Conservation (phyloP, 371 early-diverging fungal genomes). For the Lichtheimia ornata region DNA sequence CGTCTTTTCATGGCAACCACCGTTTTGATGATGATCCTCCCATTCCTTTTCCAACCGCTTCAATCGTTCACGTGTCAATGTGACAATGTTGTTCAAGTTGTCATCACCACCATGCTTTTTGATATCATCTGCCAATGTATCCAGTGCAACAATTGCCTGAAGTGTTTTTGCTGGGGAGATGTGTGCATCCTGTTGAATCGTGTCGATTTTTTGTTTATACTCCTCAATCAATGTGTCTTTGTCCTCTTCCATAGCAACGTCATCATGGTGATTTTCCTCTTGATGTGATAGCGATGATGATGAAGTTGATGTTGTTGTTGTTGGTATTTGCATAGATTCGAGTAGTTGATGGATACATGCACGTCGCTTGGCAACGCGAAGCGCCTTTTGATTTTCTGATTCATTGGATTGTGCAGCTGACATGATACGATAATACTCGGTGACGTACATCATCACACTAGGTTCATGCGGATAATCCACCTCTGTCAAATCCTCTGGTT, state of each 20-base stretch:
- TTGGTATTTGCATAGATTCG: background rate
- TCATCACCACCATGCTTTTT: background rate
- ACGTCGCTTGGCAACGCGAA: background rate
- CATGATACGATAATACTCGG: slow-evolving; percentile 46
- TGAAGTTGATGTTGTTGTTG: background rate
- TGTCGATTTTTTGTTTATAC: background rate
- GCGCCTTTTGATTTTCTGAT: slow-evolving; percentile 10
- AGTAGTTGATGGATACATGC: background rate
- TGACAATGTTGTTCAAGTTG: no score
- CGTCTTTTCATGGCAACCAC: slow-evolving; percentile 4
- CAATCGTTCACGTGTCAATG: background rate
- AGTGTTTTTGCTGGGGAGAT: no score
- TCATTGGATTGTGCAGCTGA: slow-evolving; percentile 19
- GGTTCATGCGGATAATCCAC: slow-evolving; percentile 52
- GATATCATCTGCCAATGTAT: background rate
- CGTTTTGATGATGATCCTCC: slow-evolving; percentile 6
- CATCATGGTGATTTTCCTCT: no score
- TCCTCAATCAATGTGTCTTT: background rate
- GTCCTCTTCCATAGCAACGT: no score
- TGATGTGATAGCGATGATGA: no score
- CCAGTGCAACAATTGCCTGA: background rate
- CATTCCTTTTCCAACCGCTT: slow-evolving; percentile 1
- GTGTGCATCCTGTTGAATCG: no score
- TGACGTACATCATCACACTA: slow-evolving; percentile 51
- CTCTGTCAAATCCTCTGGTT: slow-evolving; percentile 37